phyloP scores from a whole-genome alignment of 2,329 filamentous ascomycete genomes.

The Pseudogymnoascus sp. region DNA sequence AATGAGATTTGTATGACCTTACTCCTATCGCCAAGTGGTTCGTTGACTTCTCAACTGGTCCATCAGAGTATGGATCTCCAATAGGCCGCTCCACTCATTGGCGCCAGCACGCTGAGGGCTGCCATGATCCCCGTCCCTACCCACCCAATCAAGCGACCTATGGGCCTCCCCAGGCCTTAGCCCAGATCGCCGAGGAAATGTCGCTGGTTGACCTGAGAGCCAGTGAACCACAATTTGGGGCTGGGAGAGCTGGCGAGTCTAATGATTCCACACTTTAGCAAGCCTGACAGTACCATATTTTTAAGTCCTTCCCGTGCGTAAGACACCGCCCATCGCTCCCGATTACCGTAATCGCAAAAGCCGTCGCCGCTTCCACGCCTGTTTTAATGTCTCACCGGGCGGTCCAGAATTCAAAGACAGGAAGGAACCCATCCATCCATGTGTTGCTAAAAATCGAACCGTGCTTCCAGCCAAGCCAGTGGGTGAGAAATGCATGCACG shows the following conservation, averaged over 20 bases:
- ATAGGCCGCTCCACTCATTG: not conserved
- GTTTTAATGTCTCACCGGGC: not conserved
- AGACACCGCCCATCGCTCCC: not conserved
- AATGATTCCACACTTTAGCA: not conserved
- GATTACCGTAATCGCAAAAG: not conserved
- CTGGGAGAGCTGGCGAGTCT: not conserved
- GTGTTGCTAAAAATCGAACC: not conserved
- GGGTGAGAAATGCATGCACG: not conserved
- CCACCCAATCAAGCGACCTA: constrained; percentile 5
- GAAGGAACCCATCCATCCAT: not conserved
- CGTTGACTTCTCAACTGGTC: not conserved
- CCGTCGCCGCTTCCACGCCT: not conserved
- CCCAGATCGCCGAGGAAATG: not conserved
- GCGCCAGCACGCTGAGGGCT: not conserved
- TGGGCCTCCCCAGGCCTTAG: not conserved
- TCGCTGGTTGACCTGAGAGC: not conserved
- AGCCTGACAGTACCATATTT: not conserved
- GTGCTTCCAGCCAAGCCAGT: not conserved
- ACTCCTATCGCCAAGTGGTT: not conserved
- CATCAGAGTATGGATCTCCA: not conserved
- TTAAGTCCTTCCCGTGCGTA: not conserved
- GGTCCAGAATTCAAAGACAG: not conserved
- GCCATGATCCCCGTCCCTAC: constrained; percentile 7
- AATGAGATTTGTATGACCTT: constrained; percentile 7
- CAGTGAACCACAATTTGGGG: not conserved